A percentile compares a stretch with the other conserved stretches of the same genome.
phyloP scores from a whole-genome alignment of 345 rosid genomes.

The Anacardium occidentale region DNA sequence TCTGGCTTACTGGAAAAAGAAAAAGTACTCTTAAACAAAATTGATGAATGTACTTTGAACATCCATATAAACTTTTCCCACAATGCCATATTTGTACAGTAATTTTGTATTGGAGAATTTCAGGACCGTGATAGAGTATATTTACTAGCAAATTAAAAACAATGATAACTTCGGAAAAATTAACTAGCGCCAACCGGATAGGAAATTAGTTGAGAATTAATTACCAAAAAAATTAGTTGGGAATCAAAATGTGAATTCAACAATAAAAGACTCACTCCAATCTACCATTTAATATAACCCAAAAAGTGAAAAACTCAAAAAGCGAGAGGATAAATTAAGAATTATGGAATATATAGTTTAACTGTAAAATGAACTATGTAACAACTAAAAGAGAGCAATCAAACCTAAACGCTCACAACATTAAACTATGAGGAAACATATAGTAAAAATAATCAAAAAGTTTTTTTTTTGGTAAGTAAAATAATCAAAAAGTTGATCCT shows the following conservation, averaged over 20 bases:
- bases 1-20: slow-evolving; percentile 62
- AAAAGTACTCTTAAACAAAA: slow-evolving; percentile 1
- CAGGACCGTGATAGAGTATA: background rate
- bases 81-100: background rate
- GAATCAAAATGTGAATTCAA: too few relatives aligned
- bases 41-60: background rate
- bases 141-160: slow-evolving; percentile 14
- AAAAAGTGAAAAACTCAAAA: background rate
- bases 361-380: background rate
- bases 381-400: background rate
- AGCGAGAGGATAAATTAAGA: background rate
- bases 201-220: too few relatives aligned
- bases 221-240: too few relatives aligned
- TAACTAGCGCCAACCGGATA: background rate
- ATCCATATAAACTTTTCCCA: slow-evolving; percentile 7
- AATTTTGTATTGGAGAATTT: background rate
- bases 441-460: background rate
- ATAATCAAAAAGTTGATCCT: background rate
- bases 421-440: too few relatives aligned
- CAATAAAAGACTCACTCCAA: background rate
- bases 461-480: too few relatives aligned
- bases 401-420: background rate
- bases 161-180: background rate
- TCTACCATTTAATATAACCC: background rate
- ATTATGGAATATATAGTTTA: background rate